Percentiles rank a stretch among this genome's conserved stretches.
These are phyloP conservation scores for Rhypophila decipiens DNA, from an alignment of 495 filamentous ascomycete genomes.

Conservation along the genomic window DNA sequence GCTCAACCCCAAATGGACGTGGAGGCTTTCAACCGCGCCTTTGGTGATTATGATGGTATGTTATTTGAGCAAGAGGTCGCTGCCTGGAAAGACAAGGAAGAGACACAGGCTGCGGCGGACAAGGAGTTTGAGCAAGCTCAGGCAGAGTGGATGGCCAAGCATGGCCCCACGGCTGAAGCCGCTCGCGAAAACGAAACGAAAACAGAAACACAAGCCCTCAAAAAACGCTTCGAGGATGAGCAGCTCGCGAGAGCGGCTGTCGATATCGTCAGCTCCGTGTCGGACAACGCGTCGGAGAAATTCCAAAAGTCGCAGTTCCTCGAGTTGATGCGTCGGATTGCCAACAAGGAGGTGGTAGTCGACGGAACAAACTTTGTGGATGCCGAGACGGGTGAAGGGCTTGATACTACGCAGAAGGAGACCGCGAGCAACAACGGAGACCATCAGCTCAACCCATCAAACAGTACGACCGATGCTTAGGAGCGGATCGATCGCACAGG, in stretches of 20 bases:
- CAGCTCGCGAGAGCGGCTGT: conserved; percentile 34
- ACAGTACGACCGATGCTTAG: too few species aligned
- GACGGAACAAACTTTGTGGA: conserved; percentile 34
- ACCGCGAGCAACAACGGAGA: not conserved
- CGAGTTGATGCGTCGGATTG: conserved; percentile 37
- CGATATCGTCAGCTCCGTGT: conserved; percentile 31
- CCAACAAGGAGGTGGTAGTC: conserved; percentile 31
- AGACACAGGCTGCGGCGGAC: conserved; percentile 7
- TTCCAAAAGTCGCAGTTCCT: conserved; percentile 40
- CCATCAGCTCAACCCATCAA: not conserved
- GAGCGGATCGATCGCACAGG: too few species aligned
- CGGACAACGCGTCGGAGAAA: conserved; percentile 32
- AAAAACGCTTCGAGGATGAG: conserved; percentile 10
- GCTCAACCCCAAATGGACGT: conserved; percentile 10
- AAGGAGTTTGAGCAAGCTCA: conserved; percentile 16
- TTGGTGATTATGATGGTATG: conserved; percentile 19
- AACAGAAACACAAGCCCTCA: not conserved
- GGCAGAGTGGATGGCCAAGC: conserved; percentile 25
- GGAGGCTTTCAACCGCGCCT: conserved; percentile 24
- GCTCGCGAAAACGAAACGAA: conserved; percentile 12
- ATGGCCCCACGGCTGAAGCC: conserved; percentile 19
- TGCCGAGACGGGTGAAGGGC: conserved; percentile 16
- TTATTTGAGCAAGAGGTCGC: conserved; percentile 17
- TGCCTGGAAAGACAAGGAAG: conserved; percentile 13
- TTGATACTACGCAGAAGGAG: conserved; percentile 3